Conservation (phyloP, 2,329 filamentous ascomycete genomes). For the Colletotrichum tropicale region DNA sequence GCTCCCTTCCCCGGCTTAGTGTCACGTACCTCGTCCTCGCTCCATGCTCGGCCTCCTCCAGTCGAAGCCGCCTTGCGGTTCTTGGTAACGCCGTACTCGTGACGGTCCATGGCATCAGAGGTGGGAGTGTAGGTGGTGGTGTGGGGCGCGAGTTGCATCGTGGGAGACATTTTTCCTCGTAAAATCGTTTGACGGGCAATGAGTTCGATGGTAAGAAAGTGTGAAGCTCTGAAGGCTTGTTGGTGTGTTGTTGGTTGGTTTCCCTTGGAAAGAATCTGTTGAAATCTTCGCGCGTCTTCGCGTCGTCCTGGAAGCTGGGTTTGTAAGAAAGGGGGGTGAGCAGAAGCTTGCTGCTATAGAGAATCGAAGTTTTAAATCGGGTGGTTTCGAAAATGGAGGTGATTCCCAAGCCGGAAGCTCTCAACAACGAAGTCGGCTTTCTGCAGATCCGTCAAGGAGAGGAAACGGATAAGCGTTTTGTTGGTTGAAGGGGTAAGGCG, state of each 20-base stretch:
- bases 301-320: conserved; percentile 15
- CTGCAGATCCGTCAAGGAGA: conserved; percentile 18
- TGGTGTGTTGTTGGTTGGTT: neutral
- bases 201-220: conserved; percentile 15
- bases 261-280: neutral
- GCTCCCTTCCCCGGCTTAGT: neutral
- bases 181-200: conserved; percentile 30
- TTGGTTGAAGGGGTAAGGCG: neutral
- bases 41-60: conserved; percentile 81
- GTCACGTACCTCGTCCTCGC: conserved; percentile 76
- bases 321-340: neutral
- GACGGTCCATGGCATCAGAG: conserved; percentile 60
- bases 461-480: conserved; percentile 7
- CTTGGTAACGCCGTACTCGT: conserved; percentile 66
- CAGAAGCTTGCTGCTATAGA: conserved; percentile 17
- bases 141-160: conserved; percentile 49
- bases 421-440: conserved; percentile 20
- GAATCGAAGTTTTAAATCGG: conserved; percentile 16
- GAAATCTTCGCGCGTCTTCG: conserved; percentile 11
- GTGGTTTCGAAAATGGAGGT: neutral
- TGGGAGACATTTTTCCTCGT: conserved; percentile 52
- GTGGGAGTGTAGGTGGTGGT: conserved; percentile 53
- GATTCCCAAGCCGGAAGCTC: conserved; percentile 16
- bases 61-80: conserved; percentile 72
- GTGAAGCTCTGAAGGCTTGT: neutral